phyloP scores from a whole-genome alignment of 2,329 filamentous ascomycete species.

The Blastomyces parvus region DNA sequence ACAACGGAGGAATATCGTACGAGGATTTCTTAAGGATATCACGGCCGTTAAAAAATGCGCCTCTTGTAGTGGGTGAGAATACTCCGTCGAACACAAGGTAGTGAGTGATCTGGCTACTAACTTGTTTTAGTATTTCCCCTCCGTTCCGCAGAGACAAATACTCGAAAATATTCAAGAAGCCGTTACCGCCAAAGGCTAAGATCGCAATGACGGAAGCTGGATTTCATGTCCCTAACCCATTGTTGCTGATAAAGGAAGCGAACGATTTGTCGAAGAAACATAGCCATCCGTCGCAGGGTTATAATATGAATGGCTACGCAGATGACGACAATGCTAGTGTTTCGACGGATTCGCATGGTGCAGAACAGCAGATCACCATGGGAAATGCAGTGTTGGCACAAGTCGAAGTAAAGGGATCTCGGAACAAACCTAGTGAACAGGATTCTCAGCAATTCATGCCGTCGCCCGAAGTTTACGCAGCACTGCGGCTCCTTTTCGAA shows the following conservation, averaged over 20 bases:
- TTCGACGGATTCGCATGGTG: constrained; percentile 46
- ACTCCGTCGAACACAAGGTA: background rate
- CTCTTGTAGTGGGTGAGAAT: constrained; percentile 47
- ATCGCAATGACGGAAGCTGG: constrained; percentile 63
- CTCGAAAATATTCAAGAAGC: constrained; percentile 87
- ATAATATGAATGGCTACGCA: constrained; percentile 15
- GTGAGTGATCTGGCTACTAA: background rate
- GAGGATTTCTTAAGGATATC: constrained; percentile 70
- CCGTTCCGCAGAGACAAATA: constrained; percentile 80
- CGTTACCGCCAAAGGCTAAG: constrained; percentile 63
- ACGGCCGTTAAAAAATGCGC: constrained; percentile 60
- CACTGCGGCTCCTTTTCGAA: constrained; percentile 69
- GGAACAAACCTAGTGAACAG: constrained; percentile 29
- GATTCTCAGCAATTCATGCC: constrained; percentile 64
- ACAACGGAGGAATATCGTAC: constrained; percentile 64
- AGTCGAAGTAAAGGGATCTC: constrained; percentile 18
- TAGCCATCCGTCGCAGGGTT: constrained; percentile 17
- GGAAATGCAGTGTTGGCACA: constrained; percentile 38
- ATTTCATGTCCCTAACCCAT: constrained; percentile 60
- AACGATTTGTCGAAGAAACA: constrained; percentile 31
- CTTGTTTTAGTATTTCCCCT: constrained; percentile 56
- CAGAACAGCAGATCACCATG: constrained; percentile 50
- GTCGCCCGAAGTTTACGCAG: constrained; percentile 71
- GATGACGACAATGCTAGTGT: constrained; percentile 45
- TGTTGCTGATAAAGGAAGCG: constrained; percentile 49